Base-by-base conservation (phyloP, 345 rosid species). In the Clausena lansium region DNA sequence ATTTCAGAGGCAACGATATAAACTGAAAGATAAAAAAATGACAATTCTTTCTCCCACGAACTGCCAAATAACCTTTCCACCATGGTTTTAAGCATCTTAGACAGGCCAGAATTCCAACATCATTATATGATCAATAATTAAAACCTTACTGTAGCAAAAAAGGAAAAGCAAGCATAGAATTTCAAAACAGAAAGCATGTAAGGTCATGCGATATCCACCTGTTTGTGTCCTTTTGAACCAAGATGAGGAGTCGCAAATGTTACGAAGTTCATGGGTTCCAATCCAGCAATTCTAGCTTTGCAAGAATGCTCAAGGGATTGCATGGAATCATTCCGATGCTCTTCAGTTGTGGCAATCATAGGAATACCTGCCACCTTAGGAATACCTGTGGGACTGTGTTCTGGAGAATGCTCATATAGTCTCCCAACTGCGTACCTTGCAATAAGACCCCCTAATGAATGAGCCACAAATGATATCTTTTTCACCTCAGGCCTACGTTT, bases 171-270 rank as follows among this genome's bases (percentile, higher is more conserved):
- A 75, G 60, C 30, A 45, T 2, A 35, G 41, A 47, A 63, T 75
- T 45, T 32, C 35, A 20, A 24, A 33, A 67, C 22, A 70, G 67
- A 78, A 15, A 47, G 9, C 61, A 20, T 10, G 63, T 52, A 36
- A 66, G 38, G 54, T 38, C 73, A 77, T 68, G 76, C 68, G 66
- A 52, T 55, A n/a, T 64, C 76, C 80, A 92, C 99, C 92, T 95
- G 98, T 78, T 85, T 92, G 79, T 93, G 89, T 77, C 99, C 95
- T 82, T 88, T 90, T 41, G 94, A 91, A 76, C 99, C 99, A 88
- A 95, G 99, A 88, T 95, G 99, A 47, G 99, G 99, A 45, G 99
- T 88, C 36, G 99, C 98, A 86, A 92, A 82, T 45, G 99, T 95
- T 86, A 93, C 86, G 78, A 95, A 95, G 86, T 95, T 95, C 88